phyloP scores from a whole-genome alignment of 1,139 yeast species.

The Yamadazyma diospyri region DNA sequence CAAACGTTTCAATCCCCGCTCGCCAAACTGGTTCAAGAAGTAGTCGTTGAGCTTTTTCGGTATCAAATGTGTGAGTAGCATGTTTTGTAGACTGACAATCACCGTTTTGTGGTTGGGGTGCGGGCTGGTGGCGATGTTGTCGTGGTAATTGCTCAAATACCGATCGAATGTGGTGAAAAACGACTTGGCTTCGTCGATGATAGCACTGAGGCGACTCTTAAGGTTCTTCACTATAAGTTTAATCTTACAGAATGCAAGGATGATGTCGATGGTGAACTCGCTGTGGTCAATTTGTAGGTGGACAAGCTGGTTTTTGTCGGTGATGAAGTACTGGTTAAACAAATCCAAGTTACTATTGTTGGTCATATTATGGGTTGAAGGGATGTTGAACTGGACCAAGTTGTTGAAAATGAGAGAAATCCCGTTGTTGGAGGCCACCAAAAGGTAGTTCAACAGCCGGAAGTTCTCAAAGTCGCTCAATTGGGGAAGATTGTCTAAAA shows the following conservation, averaged over 20 bases:
- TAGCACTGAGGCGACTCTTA: constrained; percentile 31
- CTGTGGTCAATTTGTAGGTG: constrained; percentile 11
- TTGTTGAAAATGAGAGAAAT: constrained; percentile 25
- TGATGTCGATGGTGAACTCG: constrained; percentile 18
- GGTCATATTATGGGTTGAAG: constrained; percentile 11
- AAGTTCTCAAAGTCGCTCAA: constrained; percentile 13
- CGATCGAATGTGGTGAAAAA: constrained; percentile 40
- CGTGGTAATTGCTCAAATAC: constrained; percentile 31
- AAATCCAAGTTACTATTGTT: constrained; percentile 19
- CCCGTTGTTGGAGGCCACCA: constrained; percentile 8
- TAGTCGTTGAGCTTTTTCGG: constrained; percentile 36
- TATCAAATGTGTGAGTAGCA: constrained; percentile 57
- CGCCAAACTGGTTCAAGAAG: constrained; percentile 57
- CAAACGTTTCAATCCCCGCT: constrained; percentile 64
- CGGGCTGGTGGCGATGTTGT: constrained; percentile 11
- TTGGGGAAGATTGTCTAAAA: constrained; percentile 27
- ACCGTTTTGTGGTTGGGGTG: constrained; percentile 6
- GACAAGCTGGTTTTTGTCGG: constrained; percentile 11
- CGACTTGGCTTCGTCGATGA: constrained; percentile 38
- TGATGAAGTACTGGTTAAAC: constrained; percentile 31
- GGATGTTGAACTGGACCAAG: constrained; percentile 20
- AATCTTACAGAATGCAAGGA: constrained; percentile 29
- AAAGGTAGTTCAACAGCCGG: constrained; percentile 9
- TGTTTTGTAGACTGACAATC: constrained; percentile 35
- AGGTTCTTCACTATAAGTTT: constrained; percentile 29